A percentile compares a stretch with the other conserved stretches of the same genome.
These are phyloP conservation scores for Limnomonas spitsbergensis DNA, from an alignment of 139 green algal species.

Conservation along the genomic window DNA sequence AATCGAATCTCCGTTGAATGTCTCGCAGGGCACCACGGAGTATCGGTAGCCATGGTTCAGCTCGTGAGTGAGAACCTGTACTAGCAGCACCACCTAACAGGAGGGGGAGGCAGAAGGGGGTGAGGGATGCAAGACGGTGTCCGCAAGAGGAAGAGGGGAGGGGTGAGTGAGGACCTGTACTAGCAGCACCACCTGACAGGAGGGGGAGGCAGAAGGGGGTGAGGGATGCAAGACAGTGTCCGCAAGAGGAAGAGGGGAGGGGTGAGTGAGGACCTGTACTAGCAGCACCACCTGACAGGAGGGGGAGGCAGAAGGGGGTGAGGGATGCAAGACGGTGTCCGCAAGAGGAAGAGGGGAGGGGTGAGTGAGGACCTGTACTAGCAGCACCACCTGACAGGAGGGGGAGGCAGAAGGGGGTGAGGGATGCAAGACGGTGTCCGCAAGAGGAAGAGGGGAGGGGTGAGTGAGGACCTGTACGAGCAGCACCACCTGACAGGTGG, in stretches of 20 bases:
- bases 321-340: too few relatives aligned
- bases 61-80: slow-evolving; percentile 65
- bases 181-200: slow-evolving; percentile 56
- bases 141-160: too few relatives aligned
- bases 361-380: slow-evolving; percentile 62
- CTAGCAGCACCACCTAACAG: slow-evolving; percentile 58
- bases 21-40: slow-evolving; percentile 43
- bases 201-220: too few relatives aligned
- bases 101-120: too few relatives aligned
- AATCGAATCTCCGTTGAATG: slow-evolving; percentile 42
- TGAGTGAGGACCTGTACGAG: slow-evolving; percentile 25
- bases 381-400: slow-evolving; percentile 50
- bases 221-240: too few relatives aligned
- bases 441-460: neutral
- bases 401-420: too few relatives aligned
- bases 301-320: too few relatives aligned
- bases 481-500: slow-evolving; percentile 48
- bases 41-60: slow-evolving; percentile 73
- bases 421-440: too few relatives aligned
- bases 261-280: slow-evolving; percentile 66
- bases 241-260: too few relatives aligned
- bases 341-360: neutral
- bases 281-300: slow-evolving; percentile 56
- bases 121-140: too few relatives aligned
- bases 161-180: slow-evolving; percentile 67